Conservation (phyloP, 768 basidiomycete species). For the Aureoboletus auriporus region DNA sequence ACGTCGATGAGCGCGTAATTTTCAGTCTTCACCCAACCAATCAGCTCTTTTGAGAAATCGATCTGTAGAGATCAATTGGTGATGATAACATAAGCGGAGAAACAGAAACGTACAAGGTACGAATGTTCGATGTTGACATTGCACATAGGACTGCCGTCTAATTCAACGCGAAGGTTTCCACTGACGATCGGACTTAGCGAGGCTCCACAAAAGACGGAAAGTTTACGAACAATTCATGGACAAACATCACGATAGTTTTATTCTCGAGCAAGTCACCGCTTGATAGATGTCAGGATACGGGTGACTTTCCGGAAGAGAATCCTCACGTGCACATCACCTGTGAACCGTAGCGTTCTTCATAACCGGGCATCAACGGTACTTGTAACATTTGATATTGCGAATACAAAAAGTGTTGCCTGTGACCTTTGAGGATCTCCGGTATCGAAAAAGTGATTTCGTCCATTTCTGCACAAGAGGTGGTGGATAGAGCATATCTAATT, state of each 20-base stretch:
- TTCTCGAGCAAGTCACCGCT: constrained; percentile 79
- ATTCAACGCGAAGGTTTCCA: constrained; percentile 82
- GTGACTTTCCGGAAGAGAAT: not conserved
- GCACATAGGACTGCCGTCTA: constrained; percentile 67
- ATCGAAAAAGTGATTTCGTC: constrained; percentile 63
- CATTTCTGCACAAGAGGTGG: constrained; percentile 39
- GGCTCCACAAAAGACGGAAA: not conserved
- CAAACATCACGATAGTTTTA: constrained; percentile 76
- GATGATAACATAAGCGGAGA: not conserved
- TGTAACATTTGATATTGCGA: constrained; percentile 74
- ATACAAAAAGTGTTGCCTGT: constrained; percentile 82
- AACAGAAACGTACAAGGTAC: constrained; percentile 58
- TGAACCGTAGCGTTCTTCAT: constrained; percentile 70
- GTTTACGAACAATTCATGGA: constrained; percentile 86
- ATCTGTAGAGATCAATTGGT: constrained; percentile 50
- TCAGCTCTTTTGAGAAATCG: constrained; percentile 76
- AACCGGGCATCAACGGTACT: constrained; percentile 69
- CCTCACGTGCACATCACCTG: constrained; percentile 90
- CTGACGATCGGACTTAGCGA: constrained; percentile 36
- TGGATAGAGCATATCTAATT: not conserved
- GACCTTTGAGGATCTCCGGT: constrained; percentile 83
- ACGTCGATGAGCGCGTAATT: constrained; percentile 80
- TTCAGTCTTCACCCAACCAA: constrained; percentile 68
- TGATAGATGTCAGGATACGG: constrained; percentile 1
- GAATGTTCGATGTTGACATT: constrained; percentile 78